Base-by-base conservation (phyloP, 345 rosid genomes). In the Bruguiera parviflora region DNA sequence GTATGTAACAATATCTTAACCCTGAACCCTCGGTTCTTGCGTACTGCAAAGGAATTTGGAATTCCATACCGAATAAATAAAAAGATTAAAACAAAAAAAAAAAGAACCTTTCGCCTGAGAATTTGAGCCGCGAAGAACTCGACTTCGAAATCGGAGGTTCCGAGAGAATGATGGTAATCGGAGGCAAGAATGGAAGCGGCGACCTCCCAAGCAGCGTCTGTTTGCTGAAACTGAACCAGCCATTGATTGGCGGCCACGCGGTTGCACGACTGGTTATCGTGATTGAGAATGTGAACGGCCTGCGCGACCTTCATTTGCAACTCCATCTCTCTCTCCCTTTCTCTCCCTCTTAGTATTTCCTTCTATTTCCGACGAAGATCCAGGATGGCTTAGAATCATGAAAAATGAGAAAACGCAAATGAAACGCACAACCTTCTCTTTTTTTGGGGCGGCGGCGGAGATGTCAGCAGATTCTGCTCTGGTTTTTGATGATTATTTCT, bases 201-300 rank as follows among this genome's bases (percentile, higher is more conserved):
- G 59, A 89, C 92, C 69, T 91, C 91, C 98, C 98, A 94, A 71
- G 93, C 95, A 13, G 90, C 88, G 32, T 86, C 84, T 61, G 95
- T 93, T 71, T 84, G 96, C 82, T 91, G 97, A 74, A 91, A 91
- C 68, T 91, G 98, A 75, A 91, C 96, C 24, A 94, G 88, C 96
- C 97, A 94, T 75, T 91, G 98, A 74, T 94, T 94, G 31, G 96
- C 98, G 9, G 98, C 96, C 20, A 91, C 92, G 58, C 97, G 91
- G 75, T 94, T 94, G 73, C 92, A 91, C 39, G 97, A 89, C 53
- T 89, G 89, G 33, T 82, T 71, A 77, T 88, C 98, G 87, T 94
- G 98, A 83, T 91, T 91, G 62, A 94, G 83, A 24, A 89, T 89
- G 73, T 81, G 96, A 67, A 94, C 91, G 19, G 98, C 98, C 79